phyloP scores from a whole-genome alignment of 371 early-diverging fungal species.

The Mucor lusitanicus region DNA sequence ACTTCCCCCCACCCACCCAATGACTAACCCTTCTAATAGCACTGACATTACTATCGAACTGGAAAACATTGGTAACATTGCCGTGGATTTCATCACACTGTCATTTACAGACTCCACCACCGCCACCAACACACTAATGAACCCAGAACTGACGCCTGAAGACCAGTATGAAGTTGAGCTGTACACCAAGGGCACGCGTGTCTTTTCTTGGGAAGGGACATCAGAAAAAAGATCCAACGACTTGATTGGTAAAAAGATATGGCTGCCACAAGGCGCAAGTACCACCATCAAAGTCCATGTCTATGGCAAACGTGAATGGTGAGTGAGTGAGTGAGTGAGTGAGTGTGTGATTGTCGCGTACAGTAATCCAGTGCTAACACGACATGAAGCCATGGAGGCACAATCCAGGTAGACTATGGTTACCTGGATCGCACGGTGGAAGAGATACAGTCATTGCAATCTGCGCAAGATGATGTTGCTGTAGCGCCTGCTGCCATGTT shows the following conservation, averaged over 20 bases:
- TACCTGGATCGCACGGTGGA: constrained; percentile 43
- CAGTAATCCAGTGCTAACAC: neutral
- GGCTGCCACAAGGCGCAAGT: constrained; percentile 57
- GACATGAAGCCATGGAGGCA: constrained; percentile 58
- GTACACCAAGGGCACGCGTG: constrained; percentile 65
- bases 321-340: no score
- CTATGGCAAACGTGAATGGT: constrained; percentile 67
- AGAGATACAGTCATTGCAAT: neutral
- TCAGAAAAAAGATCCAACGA: neutral
- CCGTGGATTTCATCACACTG: constrained; percentile 73
- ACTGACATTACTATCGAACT: constrained; percentile 60
- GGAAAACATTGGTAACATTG: constrained; percentile 75
- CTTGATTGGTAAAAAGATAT: constrained; percentile 27
- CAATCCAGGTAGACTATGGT: constrained; percentile 74
- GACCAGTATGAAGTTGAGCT: constrained; percentile 80
- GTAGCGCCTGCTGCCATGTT: constrained; percentile 37
- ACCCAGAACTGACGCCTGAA: constrained; percentile 67
- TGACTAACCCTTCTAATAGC: neutral
- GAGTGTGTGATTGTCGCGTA: no score
- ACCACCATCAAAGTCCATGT: constrained; percentile 60
- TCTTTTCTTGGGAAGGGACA: constrained; percentile 68
- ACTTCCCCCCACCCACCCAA: no score
- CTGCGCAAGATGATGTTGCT: constrained; percentile 9
- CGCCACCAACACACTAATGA: constrained; percentile 46
- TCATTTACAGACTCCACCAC: constrained; percentile 73